Conservation (phyloP, 441 rosid genomes). For the Aquilaria agallochum region DNA sequence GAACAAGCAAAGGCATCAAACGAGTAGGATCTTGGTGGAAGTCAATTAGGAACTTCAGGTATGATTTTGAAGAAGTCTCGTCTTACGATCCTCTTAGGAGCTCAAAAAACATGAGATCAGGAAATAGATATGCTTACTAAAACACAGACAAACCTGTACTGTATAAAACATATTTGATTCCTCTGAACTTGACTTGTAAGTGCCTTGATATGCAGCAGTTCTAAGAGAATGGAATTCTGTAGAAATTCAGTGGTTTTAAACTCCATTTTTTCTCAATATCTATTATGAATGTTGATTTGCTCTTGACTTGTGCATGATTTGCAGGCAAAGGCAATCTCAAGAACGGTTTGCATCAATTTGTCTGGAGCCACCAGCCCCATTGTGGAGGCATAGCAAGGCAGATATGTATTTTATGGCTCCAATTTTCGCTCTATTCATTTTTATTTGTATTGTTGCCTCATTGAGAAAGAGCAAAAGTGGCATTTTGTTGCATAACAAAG, state of each 20-base stretch:
- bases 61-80: conserved; percentile 13
- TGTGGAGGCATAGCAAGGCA: conserved; percentile 22
- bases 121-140: too few species aligned
- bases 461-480: conserved; percentile 17
- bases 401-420: conserved; percentile 21
- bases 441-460: conserved; percentile 24
- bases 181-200: too few species aligned
- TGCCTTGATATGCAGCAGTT: too few species aligned
- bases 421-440: conserved; percentile 20
- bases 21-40: conserved; percentile 45
- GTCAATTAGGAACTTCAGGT: conserved; percentile 56
- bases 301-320: neutral
- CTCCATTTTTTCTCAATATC: too few species aligned
- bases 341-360: conserved; percentile 49
- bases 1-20: conserved; percentile 22
- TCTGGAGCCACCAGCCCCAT: conserved; percentile 16
- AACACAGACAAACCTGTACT: too few species aligned
- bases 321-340: conserved; percentile 38
- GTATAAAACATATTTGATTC: too few species aligned
- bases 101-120: too few species aligned
- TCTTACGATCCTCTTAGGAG: too few species aligned
- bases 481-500: conserved; percentile 2
- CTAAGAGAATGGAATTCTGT: too few species aligned
- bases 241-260: too few species aligned
- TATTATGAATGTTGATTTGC: too few species aligned